Base-by-base conservation (phyloP, 352 stramenopile genomes). In the Phytophthora uliginosa region DNA sequence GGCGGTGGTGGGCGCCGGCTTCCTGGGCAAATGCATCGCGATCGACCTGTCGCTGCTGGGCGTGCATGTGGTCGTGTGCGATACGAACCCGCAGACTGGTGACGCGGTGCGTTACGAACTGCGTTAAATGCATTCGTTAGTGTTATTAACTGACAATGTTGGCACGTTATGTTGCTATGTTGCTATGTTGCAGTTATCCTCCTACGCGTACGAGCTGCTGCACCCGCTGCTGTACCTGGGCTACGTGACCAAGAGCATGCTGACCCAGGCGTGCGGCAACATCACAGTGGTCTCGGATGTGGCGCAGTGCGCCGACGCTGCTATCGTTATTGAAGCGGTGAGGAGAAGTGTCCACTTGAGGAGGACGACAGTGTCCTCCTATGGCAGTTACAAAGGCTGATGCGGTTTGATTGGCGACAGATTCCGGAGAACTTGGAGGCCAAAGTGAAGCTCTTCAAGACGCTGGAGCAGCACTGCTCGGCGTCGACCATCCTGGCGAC, bases 241-340 rank as follows among this genome's bases (percentile, higher is more conserved):
- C 28, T 94, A 92, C 78, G 85, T 92, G 28, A 91, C 85, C 70
- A 90, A 92, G 77, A 85, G 78, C 66, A 91, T 94, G 83, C 66
- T 92, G 56, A 91, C 82, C 12, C 76, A 84, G 26, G 85, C 83
- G 0, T 90, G 83, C 65, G 55, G 69, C 22, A 83, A 86, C 72
- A 78, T 92, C 61, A 75, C 71, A 22, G 60, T 88, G 10, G 85
- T 87, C 33, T 59, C 47, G 17, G 75, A 86, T n/a, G 48, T 94
- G 12, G 59, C 73, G 12, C 66, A 89, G n/a, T 89, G 85, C 48
- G 78, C 79, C 10, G 68, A 81, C 52, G 83, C 77, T 45, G 62
- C 58, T 7, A 52, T 92, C n/a, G 74, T 94, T 24, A 88, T 92
- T 24, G 86, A 94, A 68, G 85, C 85, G 51, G 85, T 90, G 26